Evolutionary conservation across 305 asterid species (phyloP).

Genomic region (Rubia tinctorum): DNA sequence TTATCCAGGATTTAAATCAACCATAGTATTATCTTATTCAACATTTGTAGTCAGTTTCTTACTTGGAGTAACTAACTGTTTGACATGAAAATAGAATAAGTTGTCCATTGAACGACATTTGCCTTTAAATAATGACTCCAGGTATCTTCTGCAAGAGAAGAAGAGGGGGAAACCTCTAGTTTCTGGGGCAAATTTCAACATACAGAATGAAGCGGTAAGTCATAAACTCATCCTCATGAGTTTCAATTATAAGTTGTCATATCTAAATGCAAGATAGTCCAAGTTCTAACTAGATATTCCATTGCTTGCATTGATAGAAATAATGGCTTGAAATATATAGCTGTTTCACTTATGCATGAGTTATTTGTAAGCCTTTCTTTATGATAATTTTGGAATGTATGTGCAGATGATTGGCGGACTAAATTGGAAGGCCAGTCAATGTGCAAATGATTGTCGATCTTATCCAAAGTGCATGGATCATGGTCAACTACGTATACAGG

Average conservation of each 20-base stretch:
- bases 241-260: slow-evolving; percentile 8
- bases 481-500: slow-evolving; percentile 60
- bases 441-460: slow-evolving; percentile 57
- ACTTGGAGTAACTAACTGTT: neutral
- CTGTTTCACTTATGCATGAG: neutral
- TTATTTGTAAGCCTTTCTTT: neutral
- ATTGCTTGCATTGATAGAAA: neutral
- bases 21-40: neutral
- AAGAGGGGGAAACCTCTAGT: slow-evolving; percentile 93
- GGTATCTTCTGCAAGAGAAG: slow-evolving; percentile 89
- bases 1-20: neutral
- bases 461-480: slow-evolving; percentile 82
- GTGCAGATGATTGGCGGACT: slow-evolving; percentile 82
- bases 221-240: neutral
- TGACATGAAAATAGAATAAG: neutral
- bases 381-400: neutral
- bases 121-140: slow-evolving; percentile 19
- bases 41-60: neutral
- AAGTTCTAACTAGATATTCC: neutral
- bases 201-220: slow-evolving; percentile 98
- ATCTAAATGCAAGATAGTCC: neutral
- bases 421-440: slow-evolving; percentile 95
- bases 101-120: slow-evolving; percentile 16
- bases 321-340: neutral
- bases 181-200: slow-evolving; percentile 89